Base-by-base conservation (phyloP, 2,329 filamentous ascomycete species). In the Ceratocystis diversiconidia region DNA sequence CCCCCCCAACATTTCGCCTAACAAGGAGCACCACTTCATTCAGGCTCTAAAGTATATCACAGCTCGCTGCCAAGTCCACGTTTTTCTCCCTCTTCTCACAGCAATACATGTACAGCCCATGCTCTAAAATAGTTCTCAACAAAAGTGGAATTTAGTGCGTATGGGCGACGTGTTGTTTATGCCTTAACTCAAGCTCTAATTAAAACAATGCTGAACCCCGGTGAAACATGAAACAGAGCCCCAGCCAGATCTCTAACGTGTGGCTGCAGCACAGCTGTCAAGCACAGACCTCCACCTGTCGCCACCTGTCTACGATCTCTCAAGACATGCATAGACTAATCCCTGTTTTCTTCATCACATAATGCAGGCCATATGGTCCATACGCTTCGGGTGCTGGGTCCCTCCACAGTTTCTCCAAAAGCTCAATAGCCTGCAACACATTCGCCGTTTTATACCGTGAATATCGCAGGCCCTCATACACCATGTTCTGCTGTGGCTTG, bases 261-360 rank as follows among this genome's bases (percentile, higher is more conserved):
- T 19, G 19, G 12, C 22, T n/a, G 15, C 52, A 5, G 36, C 12
- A 41, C 52, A 28, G 25, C 52, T 30, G 52, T 22, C 52, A 57
- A 7, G 22, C 6, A 15, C 28, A 44, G 7, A n/a, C 59, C n/a
- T 22, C 17, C 19, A 36, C n/a, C 28, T 30, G 17, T 5, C 30
- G 22, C 57, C 59, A 10, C 19, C 48, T 22, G 8, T 57, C 22
- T 7, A 8, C 36, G 12, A 4, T 17, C 52, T 19, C 48, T 62
- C 59, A 67, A 8, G 66, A 67, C 66, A 67, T 67, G 60, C 66
- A 67, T 2, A 67, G 44, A 25, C 66, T 67, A 22, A 67, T 67
- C 8, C 66, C 66, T 36, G 66, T 67, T 59, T 67, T 67, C 63
- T 67, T 65, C 66, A 67, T 67, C 19, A 67, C 64, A 48, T 67